Conservation (phyloP, 192 early-diverging fungal species). For the Gonapodya prolifera region DNA sequence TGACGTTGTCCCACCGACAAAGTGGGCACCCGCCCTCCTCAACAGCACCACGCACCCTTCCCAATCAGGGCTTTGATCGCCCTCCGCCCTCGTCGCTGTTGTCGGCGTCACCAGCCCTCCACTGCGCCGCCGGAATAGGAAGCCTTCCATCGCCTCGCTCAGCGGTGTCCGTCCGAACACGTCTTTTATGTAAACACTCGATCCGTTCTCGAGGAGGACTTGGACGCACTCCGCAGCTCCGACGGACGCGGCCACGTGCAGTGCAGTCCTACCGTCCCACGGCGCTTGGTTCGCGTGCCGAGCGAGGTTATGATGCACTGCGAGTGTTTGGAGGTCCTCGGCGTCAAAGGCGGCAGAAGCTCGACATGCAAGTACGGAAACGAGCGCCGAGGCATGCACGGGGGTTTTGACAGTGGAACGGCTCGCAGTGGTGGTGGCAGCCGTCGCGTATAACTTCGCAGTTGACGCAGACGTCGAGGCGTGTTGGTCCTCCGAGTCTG, state of each 20-base stretch:
- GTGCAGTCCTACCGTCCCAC: constrained; percentile 53
- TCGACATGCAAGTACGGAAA: constrained; percentile 13
- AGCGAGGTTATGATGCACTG: constrained; percentile 12
- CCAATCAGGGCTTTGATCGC: no score
- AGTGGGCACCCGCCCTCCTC: no score
- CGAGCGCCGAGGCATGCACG: neutral
- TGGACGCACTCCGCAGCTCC: constrained; percentile 60
- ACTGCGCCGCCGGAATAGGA: no score
- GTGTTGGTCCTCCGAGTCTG: no score
- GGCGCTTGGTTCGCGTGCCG: constrained; percentile 7
- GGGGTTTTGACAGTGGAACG: neutral
- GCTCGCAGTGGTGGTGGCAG: neutral
- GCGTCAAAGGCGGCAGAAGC: constrained; percentile 8
- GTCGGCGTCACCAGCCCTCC: no score
- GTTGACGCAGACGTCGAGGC: no score
- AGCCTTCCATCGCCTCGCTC: constrained; percentile 56
- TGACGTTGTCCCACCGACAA: no score
- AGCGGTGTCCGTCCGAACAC: constrained; percentile 79
- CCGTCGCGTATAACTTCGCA: no score
- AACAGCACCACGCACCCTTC: no score
- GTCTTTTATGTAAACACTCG: constrained; percentile 83
- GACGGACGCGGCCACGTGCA: constrained; percentile 75
- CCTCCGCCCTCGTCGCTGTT: no score
- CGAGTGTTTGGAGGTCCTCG: neutral
- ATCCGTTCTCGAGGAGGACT: constrained; percentile 68